Evolutionary conservation across 1,284 basidiomycete species (phyloP), one percentile per base, ranked within the genome.

Genomic region (Anthracocystis walkeri): DNA sequence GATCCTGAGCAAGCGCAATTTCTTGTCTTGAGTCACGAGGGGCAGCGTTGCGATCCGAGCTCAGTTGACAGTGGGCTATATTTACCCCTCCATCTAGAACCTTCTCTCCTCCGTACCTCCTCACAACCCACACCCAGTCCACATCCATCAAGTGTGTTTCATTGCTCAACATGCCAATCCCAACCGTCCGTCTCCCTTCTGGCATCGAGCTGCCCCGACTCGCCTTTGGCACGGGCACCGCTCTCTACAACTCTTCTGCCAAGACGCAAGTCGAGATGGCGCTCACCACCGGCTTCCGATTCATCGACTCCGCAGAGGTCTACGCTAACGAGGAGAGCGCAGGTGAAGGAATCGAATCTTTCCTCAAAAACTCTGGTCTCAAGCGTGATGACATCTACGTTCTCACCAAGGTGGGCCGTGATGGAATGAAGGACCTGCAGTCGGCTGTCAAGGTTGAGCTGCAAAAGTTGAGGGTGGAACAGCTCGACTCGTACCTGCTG

Each of bases 211-310:
- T 75, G 18, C 73, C 75, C n/a, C 65, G 73, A 21, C 73, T 75
- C 16, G 73, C 73, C 45, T 77, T 77, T 42, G 75, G 75, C 54
- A 77, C 71, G 7, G 75, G 75, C 27, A 77, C 75, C 10, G 75
- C 75, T 2, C 63, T 74, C 21, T 77, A 71, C 66, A 29, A 63
- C 14, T 65, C 71, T 23, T 33, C 45, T 20, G 68, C 56, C 2
- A 38, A 55, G 45, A 50, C 57, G 45, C 67, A 67, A 20, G 75
- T 77, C n/a, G 49, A 58, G 31, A 65, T 57, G 58, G 77, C 77
- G 8, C 69, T 79, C 51, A 27, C 70, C 6, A 25, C 57, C 16
- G 77, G 77, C 25, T 78, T 79, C 57, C 55, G 67, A 25, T 70
- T 75, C 45, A 48, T 79, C 51, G 77, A 79, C 31, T 54, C 56